Conservation (phyloP, 192 early-diverging fungal species). For the Umbelopsis ramanniana region DNA sequence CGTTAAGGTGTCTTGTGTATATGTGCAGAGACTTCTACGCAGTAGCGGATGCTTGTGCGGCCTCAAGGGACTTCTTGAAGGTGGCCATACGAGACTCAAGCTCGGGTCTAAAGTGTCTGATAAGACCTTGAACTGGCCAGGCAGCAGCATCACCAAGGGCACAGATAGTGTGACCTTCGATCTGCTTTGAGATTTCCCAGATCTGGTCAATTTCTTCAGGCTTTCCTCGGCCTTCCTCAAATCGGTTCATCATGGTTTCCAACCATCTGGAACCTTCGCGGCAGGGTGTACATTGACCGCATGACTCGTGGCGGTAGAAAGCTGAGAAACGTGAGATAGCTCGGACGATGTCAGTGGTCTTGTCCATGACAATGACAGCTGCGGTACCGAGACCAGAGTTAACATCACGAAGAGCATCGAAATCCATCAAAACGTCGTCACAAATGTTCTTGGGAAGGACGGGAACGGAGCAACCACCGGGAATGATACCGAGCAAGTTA, state of each 20-base stretch:
- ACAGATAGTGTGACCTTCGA: slow-evolving; percentile 99
- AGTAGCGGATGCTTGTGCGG: slow-evolving; percentile 23
- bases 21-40: slow-evolving; percentile 24
- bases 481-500: slow-evolving; percentile 96
- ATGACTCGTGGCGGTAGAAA: slow-evolving; percentile 98
- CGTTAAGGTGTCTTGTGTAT: slow-evolving; percentile 11
- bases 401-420: slow-evolving; percentile 94
- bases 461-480: slow-evolving; percentile 95
- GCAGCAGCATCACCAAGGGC: slow-evolving; percentile 98
- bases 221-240: slow-evolving; percentile 85
- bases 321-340: slow-evolving; percentile 91
- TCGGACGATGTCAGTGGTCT: slow-evolving; percentile 91
- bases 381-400: slow-evolving; percentile 95
- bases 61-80: slow-evolving; percentile 40
- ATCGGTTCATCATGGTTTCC: slow-evolving; percentile 94
- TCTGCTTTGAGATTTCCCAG: slow-evolving; percentile 92
- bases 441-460: slow-evolving; percentile 84
- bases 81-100: slow-evolving; percentile 67
- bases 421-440: slow-evolving; percentile 97
- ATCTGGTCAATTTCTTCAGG: slow-evolving; percentile 95
- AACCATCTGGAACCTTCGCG: slow-evolving; percentile 96
- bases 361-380: slow-evolving; percentile 99
- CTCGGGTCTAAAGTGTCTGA: slow-evolving; percentile 91
- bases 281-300: slow-evolving; percentile 99
- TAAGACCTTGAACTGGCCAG: slow-evolving; percentile 94